phyloP scores from a whole-genome alignment of 768 basidiomycete species.

The Rhizopogon salebrosus region DNA sequence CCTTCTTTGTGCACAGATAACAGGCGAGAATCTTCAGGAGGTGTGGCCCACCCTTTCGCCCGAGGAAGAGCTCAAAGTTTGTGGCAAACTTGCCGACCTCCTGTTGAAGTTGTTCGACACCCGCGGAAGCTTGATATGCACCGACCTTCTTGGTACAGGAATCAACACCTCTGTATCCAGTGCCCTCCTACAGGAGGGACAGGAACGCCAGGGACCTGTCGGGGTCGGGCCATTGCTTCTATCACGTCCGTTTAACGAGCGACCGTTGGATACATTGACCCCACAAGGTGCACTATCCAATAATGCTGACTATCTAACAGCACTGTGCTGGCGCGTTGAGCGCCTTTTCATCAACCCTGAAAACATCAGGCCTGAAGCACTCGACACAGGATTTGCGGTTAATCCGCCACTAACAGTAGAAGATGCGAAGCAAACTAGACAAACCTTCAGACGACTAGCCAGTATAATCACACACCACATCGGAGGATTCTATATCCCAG shows the following conservation, averaged over 20 bases:
- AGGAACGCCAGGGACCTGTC: neutral
- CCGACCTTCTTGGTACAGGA: conserved; percentile 28
- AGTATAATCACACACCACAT: conserved; percentile 21
- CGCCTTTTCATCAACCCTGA: conserved; percentile 14
- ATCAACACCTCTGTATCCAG: conserved; percentile 11
- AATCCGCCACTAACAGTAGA: conserved; percentile 14
- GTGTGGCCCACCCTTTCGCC: conserved; percentile 20
- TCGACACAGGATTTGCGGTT: conserved; percentile 10
- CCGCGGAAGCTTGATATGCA: conserved; percentile 13
- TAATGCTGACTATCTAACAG: conserved; percentile 22
- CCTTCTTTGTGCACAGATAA: conserved; percentile 12
- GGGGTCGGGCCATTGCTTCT: conserved; percentile 13
- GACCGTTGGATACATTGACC: conserved; percentile 16
- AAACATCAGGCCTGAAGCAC: conserved; percentile 2
- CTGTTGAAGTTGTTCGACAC: conserved; percentile 26
- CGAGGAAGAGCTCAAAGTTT: conserved; percentile 16
- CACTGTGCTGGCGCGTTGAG: conserved; percentile 20
- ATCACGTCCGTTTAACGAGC: conserved; percentile 20
- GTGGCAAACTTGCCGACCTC: conserved; percentile 20
- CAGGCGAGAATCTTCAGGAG: conserved; percentile 20
- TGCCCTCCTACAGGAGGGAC: conserved; percentile 4
- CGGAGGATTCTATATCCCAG: conserved; percentile 26
- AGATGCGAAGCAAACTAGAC: conserved; percentile 17
- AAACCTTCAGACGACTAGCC: conserved; percentile 21
- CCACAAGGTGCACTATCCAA: conserved; percentile 20